A percentile compares a stretch with the other conserved stretches of the same genome.
phyloP scores from a whole-genome alignment of 1,284 basidiomycete genomes.

The Cryptococcus depauperatus region DNA sequence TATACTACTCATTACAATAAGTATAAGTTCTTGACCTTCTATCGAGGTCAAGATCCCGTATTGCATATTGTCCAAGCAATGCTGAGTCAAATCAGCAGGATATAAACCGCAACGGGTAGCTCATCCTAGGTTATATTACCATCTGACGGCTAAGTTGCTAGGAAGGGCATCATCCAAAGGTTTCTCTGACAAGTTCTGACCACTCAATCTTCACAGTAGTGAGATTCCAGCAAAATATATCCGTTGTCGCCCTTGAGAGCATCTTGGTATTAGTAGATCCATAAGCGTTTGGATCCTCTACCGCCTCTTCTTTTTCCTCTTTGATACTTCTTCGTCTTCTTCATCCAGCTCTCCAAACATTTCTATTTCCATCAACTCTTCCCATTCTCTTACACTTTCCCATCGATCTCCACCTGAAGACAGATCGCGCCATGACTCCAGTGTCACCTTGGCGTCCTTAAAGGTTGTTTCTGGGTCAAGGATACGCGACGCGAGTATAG shows the following conservation, averaged over 20 bases:
- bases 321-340: conserved; percentile 19
- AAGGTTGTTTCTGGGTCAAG: conserved; percentile 25
- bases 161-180: too few relatives aligned
- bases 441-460: conserved; percentile 29
- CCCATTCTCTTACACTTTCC: conserved; percentile 34
- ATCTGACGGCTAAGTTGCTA: too few relatives aligned
- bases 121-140: too few relatives aligned
- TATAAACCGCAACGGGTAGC: too few relatives aligned
- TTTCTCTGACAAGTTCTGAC: too few relatives aligned
- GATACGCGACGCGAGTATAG: conserved; percentile 18
- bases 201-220: background rate
- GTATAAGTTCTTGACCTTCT: too few relatives aligned
- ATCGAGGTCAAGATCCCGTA: too few relatives aligned
- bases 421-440: conserved; percentile 38
- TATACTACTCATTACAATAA: too few relatives aligned
- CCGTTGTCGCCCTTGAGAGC: background rate
- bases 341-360: conserved; percentile 15
- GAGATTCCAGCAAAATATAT: background rate
- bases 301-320: background rate
- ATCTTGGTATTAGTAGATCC: too few relatives aligned
- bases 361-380: conserved; percentile 35
- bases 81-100: too few relatives aligned
- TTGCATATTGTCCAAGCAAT: too few relatives aligned
- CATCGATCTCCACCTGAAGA: conserved; percentile 29
- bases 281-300: too few relatives aligned